Base-by-base conservation (phyloP, 768 basidiomycete genomes). In the Russula sp. region DNA sequence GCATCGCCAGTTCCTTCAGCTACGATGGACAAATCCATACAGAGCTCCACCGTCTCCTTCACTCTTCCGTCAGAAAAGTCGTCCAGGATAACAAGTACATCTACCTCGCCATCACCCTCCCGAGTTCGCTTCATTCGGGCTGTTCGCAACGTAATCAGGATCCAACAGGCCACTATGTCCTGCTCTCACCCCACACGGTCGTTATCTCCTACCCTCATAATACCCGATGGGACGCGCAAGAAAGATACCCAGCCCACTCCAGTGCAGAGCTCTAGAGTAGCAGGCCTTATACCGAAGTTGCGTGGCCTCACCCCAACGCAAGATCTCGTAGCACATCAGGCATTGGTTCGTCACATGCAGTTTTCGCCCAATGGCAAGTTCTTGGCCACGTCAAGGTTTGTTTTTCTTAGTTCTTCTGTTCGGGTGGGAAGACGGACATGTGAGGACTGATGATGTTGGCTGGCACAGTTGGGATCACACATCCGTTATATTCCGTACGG, bases 291-390 rank as follows among this genome's bases (percentile, higher is more conserved):
- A n/a, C 82, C 84, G 16, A 83, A 79, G 64, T 72, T 90, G 58
- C 77, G 75, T 60, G 75, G 74, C 47, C 69, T 89, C 65, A 76
- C 79, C 57, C 71, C 79, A 9, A 83, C 81, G 0, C 81, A 88
- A 67, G 85, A 83, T 63, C 70, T 87, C 22, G 79, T 79, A 10
- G 83, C 83, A 6, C 88, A 90, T 70, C 74, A 77, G 56, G 87
- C 84, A 7, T 78, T 88, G 34, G 87, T 90, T 18, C 72, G 84
- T 56, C 85, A 88, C 71, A 70, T 90, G 68, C 83, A 88, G 70
- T 90, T 90, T 73, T 88, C 86, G 1, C 87, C 87, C 1, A 82
- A 88, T 70, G 88, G 88, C 20, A 83, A 79, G 69, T 87, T 81
- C 68, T 69, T 90, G 66, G 88, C 87, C 3, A 89, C 87, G 5